Percentiles rank a stretch among this genome's conserved stretches.
These are phyloP conservation scores for Nemania serpens DNA, from an alignment of 2,329 filamentous ascomycete genomes.

Conservation along the genomic window DNA sequence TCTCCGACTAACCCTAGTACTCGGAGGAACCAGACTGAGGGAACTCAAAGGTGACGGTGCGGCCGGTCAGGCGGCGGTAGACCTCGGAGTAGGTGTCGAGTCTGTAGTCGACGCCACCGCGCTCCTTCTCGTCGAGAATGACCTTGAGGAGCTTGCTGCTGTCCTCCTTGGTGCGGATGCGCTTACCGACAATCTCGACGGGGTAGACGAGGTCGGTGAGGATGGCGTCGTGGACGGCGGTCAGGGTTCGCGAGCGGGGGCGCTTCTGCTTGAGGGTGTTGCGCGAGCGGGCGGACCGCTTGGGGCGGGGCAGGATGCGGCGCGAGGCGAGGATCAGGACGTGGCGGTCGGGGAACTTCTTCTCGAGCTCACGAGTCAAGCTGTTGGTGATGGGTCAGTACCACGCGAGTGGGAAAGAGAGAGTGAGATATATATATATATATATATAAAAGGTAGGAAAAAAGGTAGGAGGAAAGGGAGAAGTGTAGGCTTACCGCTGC, in stretches of 20 bases:
- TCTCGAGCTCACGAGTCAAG: slow-evolving; percentile 99
- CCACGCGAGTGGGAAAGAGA: neutral
- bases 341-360: slow-evolving; percentile 99
- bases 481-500: slow-evolving; percentile 79
- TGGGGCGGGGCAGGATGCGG: slow-evolving; percentile 97
- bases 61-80: slow-evolving; percentile 96
- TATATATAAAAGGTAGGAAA: neutral
- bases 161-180: slow-evolving; percentile 97
- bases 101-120: slow-evolving; percentile 97
- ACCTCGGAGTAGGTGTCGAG: slow-evolving; percentile 99
- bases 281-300: slow-evolving; percentile 96
- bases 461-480: neutral
- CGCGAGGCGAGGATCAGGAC: slow-evolving; percentile 98
- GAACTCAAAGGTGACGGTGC: slow-evolving; percentile 98
- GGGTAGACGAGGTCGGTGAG: slow-evolving; percentile 98
- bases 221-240: slow-evolving; percentile 98
- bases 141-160: slow-evolving; percentile 98
- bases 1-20: slow-evolving; percentile 67
- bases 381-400: slow-evolving; percentile 55
- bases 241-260: slow-evolving; percentile 95
- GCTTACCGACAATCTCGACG: slow-evolving; percentile 99
- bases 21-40: slow-evolving; percentile 79
- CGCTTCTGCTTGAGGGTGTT: slow-evolving; percentile 99
- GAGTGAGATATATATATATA: too few relatives aligned
- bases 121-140: slow-evolving; percentile 99